phyloP scores from a whole-genome alignment of 2,329 filamentous ascomycete species.

The Aschersonia sp. region DNA sequence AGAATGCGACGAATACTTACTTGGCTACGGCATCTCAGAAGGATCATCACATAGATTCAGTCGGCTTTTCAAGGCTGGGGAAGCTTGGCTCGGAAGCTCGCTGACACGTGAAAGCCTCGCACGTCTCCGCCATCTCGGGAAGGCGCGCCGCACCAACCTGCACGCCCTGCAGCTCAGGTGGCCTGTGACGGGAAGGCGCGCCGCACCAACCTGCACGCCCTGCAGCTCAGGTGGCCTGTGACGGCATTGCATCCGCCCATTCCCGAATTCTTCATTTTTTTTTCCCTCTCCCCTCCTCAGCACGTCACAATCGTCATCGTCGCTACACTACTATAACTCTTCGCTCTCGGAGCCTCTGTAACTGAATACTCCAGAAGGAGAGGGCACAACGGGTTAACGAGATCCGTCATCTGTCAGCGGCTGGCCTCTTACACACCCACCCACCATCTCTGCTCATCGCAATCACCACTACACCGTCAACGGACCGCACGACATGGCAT shows the following conservation, averaged over 20 bases:
- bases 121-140: neutral
- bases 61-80: neutral
- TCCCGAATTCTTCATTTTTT: neutral
- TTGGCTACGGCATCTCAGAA: no score
- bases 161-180: neutral
- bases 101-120: conserved; percentile 20
- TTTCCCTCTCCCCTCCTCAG: neutral
- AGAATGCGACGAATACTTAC: no score
- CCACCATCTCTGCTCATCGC: neutral
- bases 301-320: no score
- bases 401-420: conserved; percentile 1
- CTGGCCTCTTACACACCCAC: neutral
- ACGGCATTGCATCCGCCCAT: neutral
- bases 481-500: conserved; percentile 37
- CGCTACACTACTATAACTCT: no score
- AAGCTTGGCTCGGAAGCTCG: conserved; percentile 1
- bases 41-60: no score
- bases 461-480: neutral
- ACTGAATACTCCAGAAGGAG: no score
- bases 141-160: neutral
- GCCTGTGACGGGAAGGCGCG: neutral
- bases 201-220: no score
- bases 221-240: neutral
- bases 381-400: no score
- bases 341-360: no score